Evolutionary conservation across 495 filamentous ascomycete genomes (phyloP).

Genomic region (Tuber magnatum): DNA sequence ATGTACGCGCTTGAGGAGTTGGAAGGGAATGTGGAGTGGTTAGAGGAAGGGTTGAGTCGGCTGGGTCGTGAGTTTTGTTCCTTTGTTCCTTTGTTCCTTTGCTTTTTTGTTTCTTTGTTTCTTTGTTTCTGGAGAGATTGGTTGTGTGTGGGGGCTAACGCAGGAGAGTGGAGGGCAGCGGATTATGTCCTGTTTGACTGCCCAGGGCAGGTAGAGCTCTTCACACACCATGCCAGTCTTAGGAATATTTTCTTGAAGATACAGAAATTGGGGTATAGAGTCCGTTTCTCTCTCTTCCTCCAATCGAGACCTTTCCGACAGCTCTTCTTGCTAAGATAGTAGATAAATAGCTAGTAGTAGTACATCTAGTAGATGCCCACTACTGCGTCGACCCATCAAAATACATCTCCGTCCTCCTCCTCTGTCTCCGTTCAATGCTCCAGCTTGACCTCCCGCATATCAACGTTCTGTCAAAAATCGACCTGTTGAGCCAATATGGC

Average conservation of each 20-base stretch:
- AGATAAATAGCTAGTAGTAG: conserved; percentile 64
- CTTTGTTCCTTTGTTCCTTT: neutral
- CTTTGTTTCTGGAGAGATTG: conserved; percentile 16
- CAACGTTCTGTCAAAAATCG: conserved; percentile 95
- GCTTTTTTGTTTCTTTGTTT: conserved; percentile 7
- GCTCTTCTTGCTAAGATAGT: conserved; percentile 9
- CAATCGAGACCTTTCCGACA: neutral
- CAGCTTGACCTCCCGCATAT: conserved; percentile 93
- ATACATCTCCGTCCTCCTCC: conserved; percentile 86
- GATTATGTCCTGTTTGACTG: conserved; percentile 96
- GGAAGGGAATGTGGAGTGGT: conserved; percentile 83
- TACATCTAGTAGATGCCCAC: conserved; percentile 88
- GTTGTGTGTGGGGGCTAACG: conserved; percentile 3
- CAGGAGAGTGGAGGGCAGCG: conserved; percentile 46
- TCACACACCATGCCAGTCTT: conserved; percentile 84
- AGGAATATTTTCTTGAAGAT: conserved; percentile 83
- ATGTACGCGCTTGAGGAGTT: conserved; percentile 93
- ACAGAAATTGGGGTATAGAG: conserved; percentile 87
- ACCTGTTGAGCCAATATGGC: conserved; percentile 73
- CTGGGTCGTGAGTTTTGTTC: conserved; percentile 51
- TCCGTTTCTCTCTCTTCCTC: conserved; percentile 43
- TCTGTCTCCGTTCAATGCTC: conserved; percentile 90
- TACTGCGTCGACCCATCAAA: conserved; percentile 84
- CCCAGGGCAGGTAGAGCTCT: conserved; percentile 92
- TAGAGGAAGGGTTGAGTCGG: conserved; percentile 68